These are phyloP conservation scores for Phaeosphaeriaceae sp. DNA, from an alignment of 2,329 filamentous ascomycete genomes.

Conservation along the genomic window DNA sequence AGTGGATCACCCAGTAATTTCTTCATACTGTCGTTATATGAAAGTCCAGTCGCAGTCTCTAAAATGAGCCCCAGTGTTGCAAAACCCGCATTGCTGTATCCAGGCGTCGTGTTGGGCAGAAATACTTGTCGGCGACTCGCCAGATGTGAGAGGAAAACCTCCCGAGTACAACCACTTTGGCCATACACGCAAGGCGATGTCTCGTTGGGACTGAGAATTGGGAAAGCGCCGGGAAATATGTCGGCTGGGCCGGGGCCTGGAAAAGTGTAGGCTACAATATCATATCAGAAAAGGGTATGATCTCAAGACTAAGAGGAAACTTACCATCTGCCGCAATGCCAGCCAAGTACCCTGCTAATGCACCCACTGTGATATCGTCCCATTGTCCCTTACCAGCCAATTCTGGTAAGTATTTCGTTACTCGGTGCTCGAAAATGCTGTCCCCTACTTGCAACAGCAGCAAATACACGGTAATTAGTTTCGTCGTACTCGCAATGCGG, in stretches of 20 bases:
- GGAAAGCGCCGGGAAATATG: constrained; percentile 8
- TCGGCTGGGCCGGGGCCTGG: constrained; percentile 10
- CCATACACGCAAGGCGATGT: constrained; percentile 6
- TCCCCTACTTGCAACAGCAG: constrained; percentile 45
- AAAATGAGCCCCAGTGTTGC: constrained; percentile 55
- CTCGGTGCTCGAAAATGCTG: constrained; percentile 44
- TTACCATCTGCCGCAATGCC: constrained; percentile 36
- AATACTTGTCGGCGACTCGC: constrained; percentile 47
- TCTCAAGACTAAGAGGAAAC: not conserved
- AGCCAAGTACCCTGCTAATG: constrained; percentile 41
- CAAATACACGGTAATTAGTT: constrained; percentile 49
- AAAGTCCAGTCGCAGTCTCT: constrained; percentile 52
- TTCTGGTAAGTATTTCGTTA: constrained; percentile 36
- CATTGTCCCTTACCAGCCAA: constrained; percentile 32
- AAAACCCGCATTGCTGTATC: constrained; percentile 59
- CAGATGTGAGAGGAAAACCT: constrained; percentile 8
- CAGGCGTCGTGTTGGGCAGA: constrained; percentile 52
- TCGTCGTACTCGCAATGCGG: constrained; percentile 51
- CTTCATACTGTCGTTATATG: constrained; percentile 48
- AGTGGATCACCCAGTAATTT: constrained; percentile 53
- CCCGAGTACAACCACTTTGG: constrained; percentile 4
- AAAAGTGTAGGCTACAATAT: constrained; percentile 2
- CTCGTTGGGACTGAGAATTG: constrained; percentile 8
- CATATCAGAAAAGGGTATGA: not conserved
- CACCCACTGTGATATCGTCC: constrained; percentile 44